Base-by-base conservation (phyloP, 192 early-diverging fungal species). In the Coemansia sp. region DNA sequence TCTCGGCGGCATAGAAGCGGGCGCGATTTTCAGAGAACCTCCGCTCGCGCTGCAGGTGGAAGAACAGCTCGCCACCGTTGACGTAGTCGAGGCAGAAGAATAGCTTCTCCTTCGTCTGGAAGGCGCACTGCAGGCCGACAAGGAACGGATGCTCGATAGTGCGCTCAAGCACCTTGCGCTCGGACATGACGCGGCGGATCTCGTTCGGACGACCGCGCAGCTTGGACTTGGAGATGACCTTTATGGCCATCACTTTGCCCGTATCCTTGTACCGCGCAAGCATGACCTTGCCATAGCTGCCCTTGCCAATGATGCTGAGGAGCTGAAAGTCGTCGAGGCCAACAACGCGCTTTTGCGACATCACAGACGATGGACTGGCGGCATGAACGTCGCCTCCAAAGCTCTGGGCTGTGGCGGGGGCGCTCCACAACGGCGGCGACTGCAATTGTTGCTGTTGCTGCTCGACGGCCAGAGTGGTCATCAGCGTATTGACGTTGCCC, bases 71-170 rank as follows among this genome's bases (percentile, higher is more conserved):
- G 21, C 90, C 90, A 21, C 90, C 90, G 38, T 87, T 89, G 66
- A 92, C 88, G 42, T 90, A 92, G 72, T 92, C 90, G 33, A 88
- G 66, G 18, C 91, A 89, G 42, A 92, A 82, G 65, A 90, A 92
- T 43, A 92, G 76, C 65, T 92, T 89, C 34, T 88, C 85, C 13
- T 86, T 83, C 0, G 88, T 89, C 71, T 92, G 90, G 82, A 92
- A 92, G 11, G 88, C 86, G 53, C 86, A 89, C 73, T 87, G 87
- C 41, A 92, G 70, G 16, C 88, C 85, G 23, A 90, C 88, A 18
- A 91, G 81, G 70, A 92, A 92, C 39, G 90, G 89, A 25, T 83
- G 78, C 64, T 69, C 59, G 3, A 82, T 66, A 2, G 72, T 78
- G 41, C 76, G 81, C 39, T 66, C 87, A 9, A 87, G 68, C 14